phyloP scores from a whole-genome alignment of 2,329 filamentous ascomycete species.

The Sphaerulina vaccinii region DNA sequence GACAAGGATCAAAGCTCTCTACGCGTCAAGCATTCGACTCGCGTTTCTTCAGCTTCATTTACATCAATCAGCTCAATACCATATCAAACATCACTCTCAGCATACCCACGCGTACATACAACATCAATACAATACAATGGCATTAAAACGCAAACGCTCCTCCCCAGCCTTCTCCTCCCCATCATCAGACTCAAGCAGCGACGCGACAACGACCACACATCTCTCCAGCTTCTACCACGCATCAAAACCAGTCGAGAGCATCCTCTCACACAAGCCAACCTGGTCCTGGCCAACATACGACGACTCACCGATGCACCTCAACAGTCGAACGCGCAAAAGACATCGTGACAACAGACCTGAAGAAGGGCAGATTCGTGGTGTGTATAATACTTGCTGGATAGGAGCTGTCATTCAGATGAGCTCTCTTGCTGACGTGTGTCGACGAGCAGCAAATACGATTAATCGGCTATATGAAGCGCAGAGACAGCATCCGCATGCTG shows the following conservation, averaged over 20 bases:
- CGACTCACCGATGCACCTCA: slow-evolving; percentile 42
- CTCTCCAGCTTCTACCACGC: slow-evolving; percentile 34
- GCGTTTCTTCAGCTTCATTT: background rate
- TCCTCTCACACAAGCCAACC: slow-evolving; percentile 27
- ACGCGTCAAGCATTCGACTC: background rate
- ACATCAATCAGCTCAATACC: background rate
- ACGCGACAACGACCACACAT: slow-evolving; percentile 31
- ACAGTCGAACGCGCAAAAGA: slow-evolving; percentile 59
- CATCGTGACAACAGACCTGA: slow-evolving; percentile 57
- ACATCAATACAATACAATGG: slow-evolving; percentile 43
- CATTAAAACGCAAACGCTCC: slow-evolving; percentile 60
- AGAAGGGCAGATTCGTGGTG: slow-evolving; percentile 57
- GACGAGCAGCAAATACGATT: slow-evolving; percentile 45
- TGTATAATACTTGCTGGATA: slow-evolving; percentile 25
- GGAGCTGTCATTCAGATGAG: slow-evolving; percentile 14
- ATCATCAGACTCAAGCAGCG: slow-evolving; percentile 40
- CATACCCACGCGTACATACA: background rate
- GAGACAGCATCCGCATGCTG: slow-evolving; percentile 29
- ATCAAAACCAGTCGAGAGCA: slow-evolving; percentile 29
- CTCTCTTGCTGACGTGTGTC: slow-evolving; percentile 20
- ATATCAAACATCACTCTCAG: background rate
- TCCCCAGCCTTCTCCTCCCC: slow-evolving; percentile 45
- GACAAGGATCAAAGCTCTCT: background rate
- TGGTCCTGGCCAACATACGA: slow-evolving; percentile 32
- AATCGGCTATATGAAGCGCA: slow-evolving; percentile 48